Percentiles rank a stretch among this genome's conserved stretches.
Conservation (phyloP, 192 early-diverging fungal species). For the Chytriomyces confervae region DNA sequence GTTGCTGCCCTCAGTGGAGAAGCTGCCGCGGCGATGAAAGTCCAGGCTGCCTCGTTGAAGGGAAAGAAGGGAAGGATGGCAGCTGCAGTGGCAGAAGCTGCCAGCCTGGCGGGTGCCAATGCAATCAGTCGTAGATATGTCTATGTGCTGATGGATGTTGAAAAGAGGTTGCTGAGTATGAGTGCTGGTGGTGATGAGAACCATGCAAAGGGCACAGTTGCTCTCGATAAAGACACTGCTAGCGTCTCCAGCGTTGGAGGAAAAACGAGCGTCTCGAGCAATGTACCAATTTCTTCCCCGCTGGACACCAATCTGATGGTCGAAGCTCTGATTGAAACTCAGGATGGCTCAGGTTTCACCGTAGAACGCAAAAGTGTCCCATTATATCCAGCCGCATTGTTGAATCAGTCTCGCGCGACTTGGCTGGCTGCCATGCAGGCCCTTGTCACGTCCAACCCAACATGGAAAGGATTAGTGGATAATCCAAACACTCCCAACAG, state of each 20-base stretch:
- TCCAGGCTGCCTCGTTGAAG: slow-evolving; percentile 18
- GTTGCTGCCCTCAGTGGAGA: slow-evolving; percentile 28
- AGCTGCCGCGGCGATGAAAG: slow-evolving; percentile 23
- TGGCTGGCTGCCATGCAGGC: slow-evolving; percentile 29
- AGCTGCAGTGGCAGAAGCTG: slow-evolving; percentile 19
- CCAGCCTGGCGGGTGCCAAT: slow-evolving; percentile 25
- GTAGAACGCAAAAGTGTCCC: not conserved
- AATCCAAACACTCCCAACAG: slow-evolving; percentile 30
- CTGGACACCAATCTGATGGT: not conserved
- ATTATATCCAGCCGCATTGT: slow-evolving; percentile 27
- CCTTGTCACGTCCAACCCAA: slow-evolving; percentile 17
- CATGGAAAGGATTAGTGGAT: slow-evolving; percentile 24
- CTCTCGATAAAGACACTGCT: not conserved
- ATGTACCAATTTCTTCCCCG: not conserved
- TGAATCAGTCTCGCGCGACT: slow-evolving; percentile 21
- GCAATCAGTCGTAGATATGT: slow-evolving; percentile 31
- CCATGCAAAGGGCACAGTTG: not conserved
- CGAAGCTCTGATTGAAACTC: not conserved
- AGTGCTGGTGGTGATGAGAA: not conserved
- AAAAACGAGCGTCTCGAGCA: not conserved
- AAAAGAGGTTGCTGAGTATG: slow-evolving; percentile 26
- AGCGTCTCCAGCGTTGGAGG: not conserved
- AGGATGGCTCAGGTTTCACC: not conserved
- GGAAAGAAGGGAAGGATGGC: slow-evolving; percentile 30
- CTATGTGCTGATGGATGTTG: slow-evolving; percentile 29